phyloP scores from a whole-genome alignment of 192 early-diverging fungal genomes.

The Pilaira anomala region DNA sequence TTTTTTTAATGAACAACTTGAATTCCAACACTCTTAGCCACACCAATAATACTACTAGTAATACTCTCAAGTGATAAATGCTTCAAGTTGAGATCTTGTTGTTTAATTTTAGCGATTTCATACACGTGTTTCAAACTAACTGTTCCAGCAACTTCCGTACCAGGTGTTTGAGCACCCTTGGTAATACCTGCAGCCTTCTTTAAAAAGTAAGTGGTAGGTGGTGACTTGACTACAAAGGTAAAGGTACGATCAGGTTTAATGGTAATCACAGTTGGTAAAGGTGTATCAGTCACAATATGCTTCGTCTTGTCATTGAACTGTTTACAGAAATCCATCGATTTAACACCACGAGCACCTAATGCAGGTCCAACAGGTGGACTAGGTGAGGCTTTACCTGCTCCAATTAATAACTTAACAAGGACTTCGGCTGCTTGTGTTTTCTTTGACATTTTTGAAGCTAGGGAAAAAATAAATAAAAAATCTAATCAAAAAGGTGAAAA shows the following conservation, averaged over 20 bases:
- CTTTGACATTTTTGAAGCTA: constrained; percentile 40
- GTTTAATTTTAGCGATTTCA: constrained; percentile 90
- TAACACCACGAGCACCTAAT: constrained; percentile 93
- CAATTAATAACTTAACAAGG: constrained; percentile 71
- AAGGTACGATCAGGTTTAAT: constrained; percentile 92
- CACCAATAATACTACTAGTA: constrained; percentile 69
- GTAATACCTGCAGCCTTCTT: constrained; percentile 82
- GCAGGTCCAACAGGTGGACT: constrained; percentile 93
- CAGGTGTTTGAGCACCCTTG: constrained; percentile 81
- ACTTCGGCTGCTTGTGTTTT: constrained; percentile 43
- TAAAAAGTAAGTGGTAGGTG: constrained; percentile 86
- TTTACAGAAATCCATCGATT: constrained; percentile 98
- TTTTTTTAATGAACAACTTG: constrained; percentile 68
- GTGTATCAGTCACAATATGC: constrained; percentile 72
- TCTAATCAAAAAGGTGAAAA: too few species aligned
- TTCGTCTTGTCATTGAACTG: constrained; percentile 97
- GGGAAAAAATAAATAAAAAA: too few species aligned
- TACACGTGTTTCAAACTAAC: constrained; percentile 92
- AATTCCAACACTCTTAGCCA: constrained; percentile 81
- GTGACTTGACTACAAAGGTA: constrained; percentile 83
- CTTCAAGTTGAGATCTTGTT: constrained; percentile 72
- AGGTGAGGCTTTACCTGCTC: constrained; percentile 92
- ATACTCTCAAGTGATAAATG: constrained; percentile 68
- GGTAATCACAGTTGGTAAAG: constrained; percentile 78
- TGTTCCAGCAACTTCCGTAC: constrained; percentile 71